A percentile compares a stretch with the other conserved stretches of the same genome.
phyloP scores from a whole-genome alignment of 1,139 yeast species.

The Saccharomycopsis hybrid region DNA sequence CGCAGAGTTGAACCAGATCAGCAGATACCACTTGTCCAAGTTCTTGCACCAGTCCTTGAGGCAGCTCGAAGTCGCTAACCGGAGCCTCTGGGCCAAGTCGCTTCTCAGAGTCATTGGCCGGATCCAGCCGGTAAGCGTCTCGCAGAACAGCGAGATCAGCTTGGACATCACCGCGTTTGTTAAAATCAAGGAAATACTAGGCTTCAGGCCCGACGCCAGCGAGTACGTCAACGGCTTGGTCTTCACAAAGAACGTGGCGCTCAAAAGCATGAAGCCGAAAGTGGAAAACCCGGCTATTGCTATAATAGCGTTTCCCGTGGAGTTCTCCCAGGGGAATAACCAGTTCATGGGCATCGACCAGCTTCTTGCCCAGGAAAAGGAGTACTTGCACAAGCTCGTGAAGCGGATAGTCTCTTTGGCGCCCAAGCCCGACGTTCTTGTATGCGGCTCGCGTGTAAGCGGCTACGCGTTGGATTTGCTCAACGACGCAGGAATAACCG shows the following conservation, averaged over 20 bases:
- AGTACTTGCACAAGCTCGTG: conserved; percentile 75
- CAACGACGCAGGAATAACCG: conserved; percentile 70
- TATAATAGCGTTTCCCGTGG: conserved; percentile 81
- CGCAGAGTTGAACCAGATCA: conserved; percentile 3
- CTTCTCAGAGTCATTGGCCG: conserved; percentile 25
- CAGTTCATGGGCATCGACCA: conserved; percentile 76
- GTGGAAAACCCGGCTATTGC: conserved; percentile 69
- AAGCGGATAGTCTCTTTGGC: conserved; percentile 62
- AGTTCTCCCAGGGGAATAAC: conserved; percentile 66
- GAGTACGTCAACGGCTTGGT: conserved; percentile 69
- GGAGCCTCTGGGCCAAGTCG: not conserved
- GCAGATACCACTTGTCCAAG: conserved; percentile 2
- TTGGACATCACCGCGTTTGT: conserved; percentile 82
- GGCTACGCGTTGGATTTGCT: conserved; percentile 72
- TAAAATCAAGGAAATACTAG: conserved; percentile 76
- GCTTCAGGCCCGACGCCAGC: conserved; percentile 57
- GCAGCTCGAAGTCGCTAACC: conserved; percentile 1
- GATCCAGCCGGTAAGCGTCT: conserved; percentile 43
- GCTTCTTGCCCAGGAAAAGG: conserved; percentile 79
- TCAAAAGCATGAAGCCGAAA: conserved; percentile 64
- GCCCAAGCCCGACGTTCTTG: conserved; percentile 63
- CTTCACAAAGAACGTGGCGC: conserved; percentile 76
- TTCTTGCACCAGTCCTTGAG: conserved; percentile 5
- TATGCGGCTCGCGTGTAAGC: conserved; percentile 75
- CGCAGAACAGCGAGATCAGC: conserved; percentile 57